Evolutionary conservation across 371 early-diverging fungal species (phyloP), one percentile per base, ranked within the genome.

Genomic region (Mortierella sp.): DNA sequence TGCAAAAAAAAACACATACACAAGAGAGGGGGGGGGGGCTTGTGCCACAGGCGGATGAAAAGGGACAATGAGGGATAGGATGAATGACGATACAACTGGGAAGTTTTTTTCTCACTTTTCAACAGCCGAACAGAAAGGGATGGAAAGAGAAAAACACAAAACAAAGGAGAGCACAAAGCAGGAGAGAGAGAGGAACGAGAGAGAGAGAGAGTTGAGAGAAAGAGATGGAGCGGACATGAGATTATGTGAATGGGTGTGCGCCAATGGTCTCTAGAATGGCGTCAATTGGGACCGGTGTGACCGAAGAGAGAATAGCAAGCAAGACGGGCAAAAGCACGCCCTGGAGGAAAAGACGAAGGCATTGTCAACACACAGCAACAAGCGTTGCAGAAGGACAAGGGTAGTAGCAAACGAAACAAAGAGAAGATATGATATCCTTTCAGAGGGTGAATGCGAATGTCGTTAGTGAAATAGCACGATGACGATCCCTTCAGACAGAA

Each of bases 81-180:
- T 31, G 61, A 61, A 61, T 31, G 61, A 61, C 34, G 61, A 61
- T 61, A 31, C 61, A 61, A 34, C 61, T 61, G 61, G 31, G 61
- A 61, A 2, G 34, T 31, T 59, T 31, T 59, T 55, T 31, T 59
- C n/a, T 40, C 43, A 40, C 43, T 40, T 40, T 59, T 61, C 61
- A 61, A 61, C 61, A 61, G 26, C 61, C 61, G 61, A 31, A 61
- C 16, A 61, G 61, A 34, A 13, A 6, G 61, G 34, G 34, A 19
- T 31, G 61, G 21, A 59, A 6, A 34, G 34, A 31, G 16, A 54
- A 54, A 21, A 59, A 34, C 13, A 31, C 50, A 16, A 61, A 28
- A 31, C 8, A 61, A 61, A 61, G 8, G 34, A 19, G 61, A 61
- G 61, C 61, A 61, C 61, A 61, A 61, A 34, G 34, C 61, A 31